Evolutionary conservation across 768 basidiomycete species (phyloP), one percentile per base, ranked within the genome.

Genomic region (Pluteus cervinus): DNA sequence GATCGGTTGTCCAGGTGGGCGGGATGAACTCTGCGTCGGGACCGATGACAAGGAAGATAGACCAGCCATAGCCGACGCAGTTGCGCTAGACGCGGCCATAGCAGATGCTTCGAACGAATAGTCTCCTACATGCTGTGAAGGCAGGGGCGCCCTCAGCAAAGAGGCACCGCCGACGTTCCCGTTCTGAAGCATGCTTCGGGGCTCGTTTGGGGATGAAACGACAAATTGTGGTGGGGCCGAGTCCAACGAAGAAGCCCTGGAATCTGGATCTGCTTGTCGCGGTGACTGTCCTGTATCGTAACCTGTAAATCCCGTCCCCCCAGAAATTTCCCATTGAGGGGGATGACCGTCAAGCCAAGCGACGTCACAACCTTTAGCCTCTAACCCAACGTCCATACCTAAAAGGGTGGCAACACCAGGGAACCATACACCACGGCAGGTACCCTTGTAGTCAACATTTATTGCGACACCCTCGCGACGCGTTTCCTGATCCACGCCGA

Each of bases 371-470:
- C 76, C 76, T 48, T 79, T 80, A 7, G 75, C 69, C 43, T 81
- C 77, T 9, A 90, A 65, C 8, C 73, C 71, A 22, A 86, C 70
- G 48, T 89, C 86, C 69, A 89, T 62, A 7, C 85, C 87, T 14
- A 90, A 66, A 48, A 86, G 63, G 3, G 83, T 88, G 3, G 87
- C 87, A 4, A 87, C 86, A 2, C 86, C 87, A 26, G 85, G 79
- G 50, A 79, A 87, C 82, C 84, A 89, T 29, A 89, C 61, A 9
- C 82, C 82, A 43, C 75, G 79, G 57, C 85, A 88, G 3, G 75
- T 71, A 25, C 73, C 85, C 44, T 76, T 79, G 53, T 86, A 87
- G 39, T 81, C 75, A 11, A 88, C 57, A 28, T 71, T 66, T 68
- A 87, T 71, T 23, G 81, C 46, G 12, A 82, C 56, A 12, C 84